Evolutionary conservation across 768 basidiomycete species (phyloP), one percentile per base, ranked within the genome.

Genomic region (Leucosporidium creatinivorum): DNA sequence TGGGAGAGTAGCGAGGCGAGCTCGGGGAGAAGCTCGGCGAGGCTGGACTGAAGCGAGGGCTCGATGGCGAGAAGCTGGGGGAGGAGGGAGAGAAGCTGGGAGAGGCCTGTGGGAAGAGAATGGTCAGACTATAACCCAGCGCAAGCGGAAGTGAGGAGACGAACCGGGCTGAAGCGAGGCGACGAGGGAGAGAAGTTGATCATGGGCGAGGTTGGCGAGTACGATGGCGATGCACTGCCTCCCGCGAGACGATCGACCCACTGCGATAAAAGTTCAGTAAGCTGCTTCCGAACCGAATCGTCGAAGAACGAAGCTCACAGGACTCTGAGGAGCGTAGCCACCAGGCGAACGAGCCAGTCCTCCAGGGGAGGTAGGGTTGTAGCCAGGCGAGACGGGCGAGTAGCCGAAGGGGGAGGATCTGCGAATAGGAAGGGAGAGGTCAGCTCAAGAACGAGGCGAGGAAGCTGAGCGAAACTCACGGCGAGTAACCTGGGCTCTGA

Each of bases 291-390:
- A 6, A 13, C 8, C 39, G 39, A 91, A 1, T 88, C 88, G 0
- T 87, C 87, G n/a, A 33, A 33, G 87, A 87, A 49, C 61, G 62
- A 25, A 49, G 48, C 31, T 61, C 49, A 19, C 51, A 55, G 26
- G 47, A 47, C 13, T 36, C 47, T 39, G 25, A 18, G 51, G 33
- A 67, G 26, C 69, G 30, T 21, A 21, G 21, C 28, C 30, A 7
- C 75, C 57, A 66, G 77, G 64, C 10, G 77, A 78, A 5, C 77
- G 68, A 21, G 77, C 76, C 18, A 74, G 74, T 89, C 92, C 0
- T 91, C 93, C 91, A 13, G 91, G 93, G 3, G 92, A 94, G 69
- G 89, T 89, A 6, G 93, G 92, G 72, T 89, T 91, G 81, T 93
- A 96, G 9, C 87, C 87, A 13, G 88, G 86, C 26, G 87, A 87